These are phyloP conservation scores for Globomyces pollinis-pini DNA, from an alignment of 192 early-diverging fungal genomes.

Conservation along the genomic window DNA sequence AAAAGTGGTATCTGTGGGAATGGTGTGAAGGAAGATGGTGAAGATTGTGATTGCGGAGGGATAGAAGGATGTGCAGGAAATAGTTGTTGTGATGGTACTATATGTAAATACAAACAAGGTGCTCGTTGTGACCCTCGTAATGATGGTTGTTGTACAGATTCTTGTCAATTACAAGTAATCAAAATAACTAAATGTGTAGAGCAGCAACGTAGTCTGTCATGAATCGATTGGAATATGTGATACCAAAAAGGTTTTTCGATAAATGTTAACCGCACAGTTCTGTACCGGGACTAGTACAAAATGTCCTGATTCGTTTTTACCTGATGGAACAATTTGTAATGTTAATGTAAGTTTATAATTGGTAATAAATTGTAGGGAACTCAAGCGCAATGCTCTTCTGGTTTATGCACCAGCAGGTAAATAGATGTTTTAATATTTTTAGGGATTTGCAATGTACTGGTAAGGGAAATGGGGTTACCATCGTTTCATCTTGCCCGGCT, in stretches of 20 bases:
- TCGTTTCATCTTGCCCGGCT: slow-evolving; percentile 24
- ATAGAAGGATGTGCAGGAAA: slow-evolving; percentile 53
- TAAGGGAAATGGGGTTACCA: slow-evolving; percentile 10
- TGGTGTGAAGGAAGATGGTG: slow-evolving; percentile 73
- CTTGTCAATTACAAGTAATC: too few relatives aligned
- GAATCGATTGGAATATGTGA: slow-evolving; percentile 71
- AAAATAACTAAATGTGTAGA: too few relatives aligned
- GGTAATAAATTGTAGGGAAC: too few relatives aligned
- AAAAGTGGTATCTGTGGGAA: slow-evolving; percentile 81
- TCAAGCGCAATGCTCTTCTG: slow-evolving; percentile 32
- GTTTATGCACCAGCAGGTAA: slow-evolving; percentile 40
- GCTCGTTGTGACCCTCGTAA: slow-evolving; percentile 80
- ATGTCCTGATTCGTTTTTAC: slow-evolving; percentile 67
- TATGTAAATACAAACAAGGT: slow-evolving; percentile 69
- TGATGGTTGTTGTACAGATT: too few relatives aligned
- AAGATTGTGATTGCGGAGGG: slow-evolving; percentile 87
- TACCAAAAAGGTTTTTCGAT: slow-evolving; percentile 62
- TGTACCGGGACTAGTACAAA: slow-evolving; percentile 59
- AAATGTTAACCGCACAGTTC: too few relatives aligned
- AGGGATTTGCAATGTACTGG: slow-evolving; percentile 33
- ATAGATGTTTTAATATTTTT: too few relatives aligned
- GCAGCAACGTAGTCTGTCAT: too few relatives aligned
- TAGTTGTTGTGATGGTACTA: slow-evolving; percentile 72
- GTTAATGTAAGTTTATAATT: too few relatives aligned
- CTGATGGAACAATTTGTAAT: slow-evolving; percentile 61